These are phyloP conservation scores for Rhodomyrtus psidioides DNA, from an alignment of 441 rosid species.

Conservation along the genomic window DNA sequence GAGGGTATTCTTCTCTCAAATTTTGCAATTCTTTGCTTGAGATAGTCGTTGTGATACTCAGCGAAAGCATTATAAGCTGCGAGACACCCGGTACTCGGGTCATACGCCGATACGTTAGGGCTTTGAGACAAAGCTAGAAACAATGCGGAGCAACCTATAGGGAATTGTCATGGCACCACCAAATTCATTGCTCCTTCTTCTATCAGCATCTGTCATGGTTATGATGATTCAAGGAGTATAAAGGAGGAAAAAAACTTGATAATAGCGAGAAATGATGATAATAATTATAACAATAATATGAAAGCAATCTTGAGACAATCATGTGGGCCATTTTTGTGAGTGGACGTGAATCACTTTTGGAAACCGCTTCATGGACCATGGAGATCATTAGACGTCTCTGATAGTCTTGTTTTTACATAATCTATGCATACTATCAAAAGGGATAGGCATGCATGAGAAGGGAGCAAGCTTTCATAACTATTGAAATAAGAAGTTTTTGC, in stretches of 20 bases:
- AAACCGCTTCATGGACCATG: background rate
- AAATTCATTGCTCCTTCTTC: conserved; percentile 63
- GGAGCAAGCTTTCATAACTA: background rate
- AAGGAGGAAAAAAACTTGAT: background rate
- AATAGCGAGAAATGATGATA: background rate
- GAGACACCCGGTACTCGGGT: conserved; percentile 33
- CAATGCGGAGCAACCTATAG: conserved; percentile 49
- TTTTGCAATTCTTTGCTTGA: conserved; percentile 26
- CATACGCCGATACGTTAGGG: conserved; percentile 26
- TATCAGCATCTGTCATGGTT: conserved; percentile 33
- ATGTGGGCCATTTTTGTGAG: background rate
- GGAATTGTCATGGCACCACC: conserved; percentile 66
- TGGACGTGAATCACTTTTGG: background rate
- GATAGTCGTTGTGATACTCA: conserved; percentile 36
- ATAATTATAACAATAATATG: too few relatives aligned
- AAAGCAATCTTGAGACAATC: background rate
- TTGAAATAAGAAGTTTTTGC: background rate
- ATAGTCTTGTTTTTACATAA: background rate
- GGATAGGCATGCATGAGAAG: too few relatives aligned
- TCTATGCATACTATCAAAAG: too few relatives aligned
- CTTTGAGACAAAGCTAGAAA: conserved; percentile 36
- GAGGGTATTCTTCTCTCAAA: conserved; percentile 39
- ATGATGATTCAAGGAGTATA: background rate
- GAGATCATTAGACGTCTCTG: background rate
- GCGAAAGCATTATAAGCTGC: conserved; percentile 35